These are phyloP conservation scores for Cicer arietinum DNA, from an alignment of 306 rosid species.

Conservation along the genomic window DNA sequence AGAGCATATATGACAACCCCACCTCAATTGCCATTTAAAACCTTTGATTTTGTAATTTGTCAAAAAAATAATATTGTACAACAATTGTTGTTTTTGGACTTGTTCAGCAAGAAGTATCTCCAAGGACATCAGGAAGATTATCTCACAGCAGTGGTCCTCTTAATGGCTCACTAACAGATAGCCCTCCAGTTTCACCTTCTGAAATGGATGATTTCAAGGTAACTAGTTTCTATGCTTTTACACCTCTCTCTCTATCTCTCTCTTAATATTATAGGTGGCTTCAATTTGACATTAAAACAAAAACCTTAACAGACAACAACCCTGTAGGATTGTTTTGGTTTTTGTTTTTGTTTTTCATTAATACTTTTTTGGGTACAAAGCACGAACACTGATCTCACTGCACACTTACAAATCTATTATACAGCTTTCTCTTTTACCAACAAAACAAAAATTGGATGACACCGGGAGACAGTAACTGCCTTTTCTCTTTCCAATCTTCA, in stretches of 20 bases:
- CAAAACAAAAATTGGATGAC: constrained; percentile 42
- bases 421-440: constrained; percentile 76
- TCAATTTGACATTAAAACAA: constrained; percentile 39
- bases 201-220: constrained; percentile 92
- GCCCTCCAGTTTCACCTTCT: constrained; percentile 92
- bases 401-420: constrained; percentile 40
- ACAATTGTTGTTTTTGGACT: not conserved
- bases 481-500: constrained; percentile 45
- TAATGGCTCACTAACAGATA: constrained; percentile 87
- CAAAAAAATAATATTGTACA: too few relatives aligned
- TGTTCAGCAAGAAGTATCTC: constrained; percentile 87
- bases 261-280: constrained; percentile 39
- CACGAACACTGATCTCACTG: constrained; percentile 49
- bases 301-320: constrained; percentile 23
- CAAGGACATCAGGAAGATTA: constrained; percentile 88
- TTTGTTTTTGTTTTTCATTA: not conserved
- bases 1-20: too few relatives aligned
- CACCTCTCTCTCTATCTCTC: constrained; percentile 1
- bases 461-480: constrained; percentile 26
- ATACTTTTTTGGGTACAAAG: constrained; percentile 38
- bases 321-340: constrained; percentile 9
- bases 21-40: too few relatives aligned
- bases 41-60: too few relatives aligned
- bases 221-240: not conserved
- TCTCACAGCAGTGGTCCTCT: constrained; percentile 98